These are phyloP conservation scores for Cladorrhinum sp. DNA, from an alignment of 2,329 filamentous ascomycete genomes.

Conservation along the genomic window DNA sequence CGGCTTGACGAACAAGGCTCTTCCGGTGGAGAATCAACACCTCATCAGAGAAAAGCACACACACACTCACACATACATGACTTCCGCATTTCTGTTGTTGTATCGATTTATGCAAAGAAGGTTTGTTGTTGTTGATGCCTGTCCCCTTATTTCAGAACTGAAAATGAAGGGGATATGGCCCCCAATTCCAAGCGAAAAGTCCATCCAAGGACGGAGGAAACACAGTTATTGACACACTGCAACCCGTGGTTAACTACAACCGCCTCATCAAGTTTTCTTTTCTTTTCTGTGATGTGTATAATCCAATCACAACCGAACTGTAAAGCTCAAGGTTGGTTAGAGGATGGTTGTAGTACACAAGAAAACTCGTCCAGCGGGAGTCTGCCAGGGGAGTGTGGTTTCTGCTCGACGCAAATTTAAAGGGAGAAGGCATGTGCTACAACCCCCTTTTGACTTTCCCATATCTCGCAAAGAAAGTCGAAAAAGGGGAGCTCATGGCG, in stretches of 20 bases:
- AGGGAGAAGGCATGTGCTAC: background rate
- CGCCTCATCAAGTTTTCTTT: conserved; percentile 13
- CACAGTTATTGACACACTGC: background rate
- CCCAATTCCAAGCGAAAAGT: conserved; percentile 18
- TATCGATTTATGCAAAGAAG: background rate
- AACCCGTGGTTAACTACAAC: conserved; percentile 12
- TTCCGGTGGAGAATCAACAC: conserved; percentile 29
- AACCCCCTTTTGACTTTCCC: background rate
- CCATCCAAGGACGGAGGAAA: conserved; percentile 16
- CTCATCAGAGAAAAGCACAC: conserved; percentile 11
- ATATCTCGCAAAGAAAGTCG: background rate
- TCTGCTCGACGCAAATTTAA: conserved; percentile 3
- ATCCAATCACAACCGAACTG: conserved; percentile 6
- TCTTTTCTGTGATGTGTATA: too few species aligned
- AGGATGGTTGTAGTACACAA: background rate
- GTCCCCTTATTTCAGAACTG: background rate
- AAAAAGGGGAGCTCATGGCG: background rate
- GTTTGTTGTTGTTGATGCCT: background rate
- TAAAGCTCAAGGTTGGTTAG: conserved; percentile 12
- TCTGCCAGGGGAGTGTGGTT: conserved; percentile 10
- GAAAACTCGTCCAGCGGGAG: conserved; percentile 19
- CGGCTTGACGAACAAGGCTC: conserved; percentile 6
- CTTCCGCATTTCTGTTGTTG: too few species aligned
- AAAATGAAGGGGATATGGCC: conserved; percentile 7
- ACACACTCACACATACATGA: background rate